phyloP scores from a whole-genome alignment of 2,329 filamentous ascomycete genomes.

The Chrysoporthe deuterocubensis region DNA sequence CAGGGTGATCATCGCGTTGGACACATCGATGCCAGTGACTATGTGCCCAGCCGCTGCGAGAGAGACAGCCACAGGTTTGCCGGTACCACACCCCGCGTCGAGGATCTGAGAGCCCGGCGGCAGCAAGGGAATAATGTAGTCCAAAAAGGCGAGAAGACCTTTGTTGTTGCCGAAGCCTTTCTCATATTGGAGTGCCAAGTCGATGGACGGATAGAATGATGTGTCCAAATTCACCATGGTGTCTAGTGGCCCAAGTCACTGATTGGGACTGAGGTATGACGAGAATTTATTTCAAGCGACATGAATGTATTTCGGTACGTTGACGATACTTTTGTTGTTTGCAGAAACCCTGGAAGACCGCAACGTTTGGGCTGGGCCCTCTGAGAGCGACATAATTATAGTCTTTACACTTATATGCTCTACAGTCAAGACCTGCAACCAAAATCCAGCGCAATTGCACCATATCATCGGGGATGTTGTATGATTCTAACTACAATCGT shows the following conservation, averaged over 20 bases:
- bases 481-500: slow-evolving; percentile 1
- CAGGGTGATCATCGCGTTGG: slow-evolving; percentile 34
- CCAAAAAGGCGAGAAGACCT: slow-evolving; percentile 10
- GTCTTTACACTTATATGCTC: slow-evolving; percentile 1
- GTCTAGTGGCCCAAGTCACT: neutral
- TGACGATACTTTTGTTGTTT: neutral
- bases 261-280: neutral
- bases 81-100: slow-evolving; percentile 39
- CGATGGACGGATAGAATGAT: slow-evolving; percentile 17
- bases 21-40: slow-evolving; percentile 38
- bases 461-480: slow-evolving; percentile 6
- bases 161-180: slow-evolving; percentile 15
- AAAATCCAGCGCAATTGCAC: slow-evolving; percentile 9
- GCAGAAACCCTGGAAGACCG: neutral
- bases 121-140: slow-evolving; percentile 13
- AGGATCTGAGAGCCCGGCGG: slow-evolving; percentile 25
- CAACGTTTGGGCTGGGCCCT: neutral
- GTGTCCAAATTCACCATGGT: slow-evolving; percentile 13
- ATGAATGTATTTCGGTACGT: neutral
- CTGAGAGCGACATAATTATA: neutral
- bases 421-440: neutral
- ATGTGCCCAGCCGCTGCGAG: slow-evolving; percentile 37
- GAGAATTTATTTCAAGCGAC: too few species aligned
- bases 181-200: slow-evolving; percentile 13
- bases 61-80: slow-evolving; percentile 32